These are phyloP conservation scores for Ulota crispa DNA, from an alignment of 225 moss, liverwort and hornwort species.

Conservation along the genomic window DNA sequence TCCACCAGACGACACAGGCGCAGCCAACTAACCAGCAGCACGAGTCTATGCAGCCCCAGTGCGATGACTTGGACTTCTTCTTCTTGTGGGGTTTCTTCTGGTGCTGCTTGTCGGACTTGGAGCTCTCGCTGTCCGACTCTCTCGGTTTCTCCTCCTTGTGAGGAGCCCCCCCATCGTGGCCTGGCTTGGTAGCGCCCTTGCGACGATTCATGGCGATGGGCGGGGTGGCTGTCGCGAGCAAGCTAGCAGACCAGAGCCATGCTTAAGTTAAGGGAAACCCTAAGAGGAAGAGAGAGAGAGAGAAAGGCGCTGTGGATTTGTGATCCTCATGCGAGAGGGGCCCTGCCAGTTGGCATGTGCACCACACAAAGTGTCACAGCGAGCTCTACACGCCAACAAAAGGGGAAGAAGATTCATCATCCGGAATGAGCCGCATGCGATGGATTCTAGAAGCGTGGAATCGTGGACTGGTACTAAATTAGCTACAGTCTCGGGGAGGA, in stretches of 20 bases:
- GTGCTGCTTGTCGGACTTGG: conserved; percentile 31
- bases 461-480: not conserved
- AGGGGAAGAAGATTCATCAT: not conserved
- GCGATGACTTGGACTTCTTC: conserved; percentile 36
- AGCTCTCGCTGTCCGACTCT: conserved; percentile 44
- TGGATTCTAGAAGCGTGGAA: not conserved
- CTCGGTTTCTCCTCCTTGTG: conserved; percentile 33
- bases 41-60: conserved; percentile 81
- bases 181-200: conserved; percentile 40
- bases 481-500: not conserved
- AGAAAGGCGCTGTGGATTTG: not conserved
- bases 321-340: not conserved
- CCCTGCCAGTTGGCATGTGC: not conserved
- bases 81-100: conserved; percentile 34
- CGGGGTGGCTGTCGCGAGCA: not conserved
- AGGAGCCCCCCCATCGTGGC: conserved; percentile 14
- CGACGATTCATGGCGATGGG: conserved; percentile 48
- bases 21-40: conserved; percentile 96
- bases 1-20: conserved; percentile 79
- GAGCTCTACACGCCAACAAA: not conserved
- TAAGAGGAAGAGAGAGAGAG: not conserved
- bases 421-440: not conserved
- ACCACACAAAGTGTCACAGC: not conserved
- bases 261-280: not conserved
- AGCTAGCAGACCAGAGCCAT: not conserved